These are phyloP conservation scores for Penicillium cataractarum DNA, from an alignment of 495 filamentous ascomycete genomes.

Conservation along the genomic window DNA sequence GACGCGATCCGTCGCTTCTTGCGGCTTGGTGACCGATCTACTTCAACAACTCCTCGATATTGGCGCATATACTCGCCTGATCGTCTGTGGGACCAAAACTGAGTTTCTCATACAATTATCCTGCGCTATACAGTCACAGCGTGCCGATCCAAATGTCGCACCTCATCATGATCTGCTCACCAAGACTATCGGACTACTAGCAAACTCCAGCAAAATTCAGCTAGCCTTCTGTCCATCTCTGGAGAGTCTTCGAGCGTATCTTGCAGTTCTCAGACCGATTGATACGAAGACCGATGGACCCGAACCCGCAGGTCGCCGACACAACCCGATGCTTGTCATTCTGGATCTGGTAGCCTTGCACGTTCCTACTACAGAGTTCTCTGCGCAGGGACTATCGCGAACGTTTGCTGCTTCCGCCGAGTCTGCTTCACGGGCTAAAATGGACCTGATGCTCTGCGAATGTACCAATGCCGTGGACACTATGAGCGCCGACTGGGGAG, in stretches of 20 bases:
- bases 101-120: constrained; percentile 61
- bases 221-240: constrained; percentile 74
- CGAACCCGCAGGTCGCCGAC: constrained; percentile 3
- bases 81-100: constrained; percentile 70
- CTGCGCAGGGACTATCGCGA: constrained; percentile 76
- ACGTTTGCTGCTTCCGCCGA: constrained; percentile 72
- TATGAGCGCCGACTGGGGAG: constrained; percentile 33
- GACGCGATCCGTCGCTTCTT: constrained; percentile 30
- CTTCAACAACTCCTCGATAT: constrained; percentile 63
- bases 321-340: constrained; percentile 56
- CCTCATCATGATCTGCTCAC: constrained; percentile 51
- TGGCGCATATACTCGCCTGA: constrained; percentile 60
- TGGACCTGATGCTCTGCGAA: constrained; percentile 49
- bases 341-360: constrained; percentile 71
- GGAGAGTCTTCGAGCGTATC: constrained; percentile 75
- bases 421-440: constrained; percentile 45
- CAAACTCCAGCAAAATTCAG: constrained; percentile 66
- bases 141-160: constrained; percentile 13
- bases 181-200: constrained; percentile 69
- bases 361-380: constrained; percentile 75
- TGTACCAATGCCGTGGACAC: constrained; percentile 37
- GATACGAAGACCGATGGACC: background rate
- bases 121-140: constrained; percentile 30
- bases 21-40: constrained; percentile 53
- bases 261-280: constrained; percentile 54